These are phyloP conservation scores for Dillenia suffruticosa DNA, from an alignment of 164 flowering plant species.

Conservation along the genomic window DNA sequence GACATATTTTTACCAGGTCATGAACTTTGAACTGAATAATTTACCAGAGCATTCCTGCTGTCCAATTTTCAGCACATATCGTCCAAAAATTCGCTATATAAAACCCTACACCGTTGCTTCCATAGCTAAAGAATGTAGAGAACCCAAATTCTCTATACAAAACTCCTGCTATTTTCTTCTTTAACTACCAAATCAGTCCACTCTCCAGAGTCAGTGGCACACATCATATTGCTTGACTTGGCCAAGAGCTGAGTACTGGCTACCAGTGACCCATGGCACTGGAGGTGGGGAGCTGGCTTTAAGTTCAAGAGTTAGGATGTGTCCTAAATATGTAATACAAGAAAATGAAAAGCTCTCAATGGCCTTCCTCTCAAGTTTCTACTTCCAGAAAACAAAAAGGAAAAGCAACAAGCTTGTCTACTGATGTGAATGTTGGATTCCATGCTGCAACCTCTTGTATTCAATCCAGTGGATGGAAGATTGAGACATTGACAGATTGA, in stretches of 20 bases:
- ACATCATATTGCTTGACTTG: conserved; percentile 18
- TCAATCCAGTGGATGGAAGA: conserved; percentile 16
- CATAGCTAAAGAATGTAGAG: no score
- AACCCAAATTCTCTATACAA: no score
- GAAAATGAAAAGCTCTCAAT: background rate
- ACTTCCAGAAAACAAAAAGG: conserved; percentile 12
- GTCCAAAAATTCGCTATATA: no score
- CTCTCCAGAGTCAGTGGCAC: no score
- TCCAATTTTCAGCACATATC: no score
- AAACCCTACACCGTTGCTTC: no score
- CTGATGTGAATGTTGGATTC: conserved; percentile 13
- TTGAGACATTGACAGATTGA: background rate
- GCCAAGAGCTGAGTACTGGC: conserved; percentile 15
- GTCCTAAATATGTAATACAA: conserved; percentile 25
- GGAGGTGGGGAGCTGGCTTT: conserved; percentile 17
- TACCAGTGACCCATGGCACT: background rate
- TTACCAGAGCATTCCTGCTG: no score
- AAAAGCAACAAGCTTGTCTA: conserved; percentile 6
- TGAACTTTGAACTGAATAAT: no score
- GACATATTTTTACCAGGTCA: no score
- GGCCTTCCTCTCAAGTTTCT: conserved; percentile 21
- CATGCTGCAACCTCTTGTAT: conserved; percentile 8
- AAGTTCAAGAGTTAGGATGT: conserved; percentile 10
- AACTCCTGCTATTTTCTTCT: no score
- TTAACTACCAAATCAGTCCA: no score